Conservation (phyloP, 441 rosid genomes). For the Syzygium syzygioides region DNA sequence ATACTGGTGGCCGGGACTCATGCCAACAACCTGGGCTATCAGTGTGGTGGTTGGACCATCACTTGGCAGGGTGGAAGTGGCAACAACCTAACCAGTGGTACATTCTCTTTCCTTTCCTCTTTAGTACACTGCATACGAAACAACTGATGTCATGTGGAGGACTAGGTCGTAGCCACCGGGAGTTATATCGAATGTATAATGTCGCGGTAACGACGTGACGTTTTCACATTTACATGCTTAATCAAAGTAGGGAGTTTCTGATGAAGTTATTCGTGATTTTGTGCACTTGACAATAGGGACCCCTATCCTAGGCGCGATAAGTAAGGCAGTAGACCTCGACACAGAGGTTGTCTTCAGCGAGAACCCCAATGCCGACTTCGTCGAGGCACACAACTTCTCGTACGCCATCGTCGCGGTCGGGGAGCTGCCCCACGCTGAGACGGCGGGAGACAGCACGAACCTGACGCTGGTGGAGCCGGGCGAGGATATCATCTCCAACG, state of each 20-base stretch:
- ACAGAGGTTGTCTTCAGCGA: neutral
- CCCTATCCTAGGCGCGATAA: neutral
- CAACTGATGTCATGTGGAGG: neutral
- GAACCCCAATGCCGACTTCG: neutral
- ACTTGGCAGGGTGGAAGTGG: conserved; percentile 7
- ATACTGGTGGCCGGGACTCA: conserved; percentile 8
- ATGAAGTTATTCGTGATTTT: neutral
- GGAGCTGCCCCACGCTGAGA: neutral
- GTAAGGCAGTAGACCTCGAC: neutral
- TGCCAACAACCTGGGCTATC: conserved; percentile 4
- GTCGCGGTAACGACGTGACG: neutral
- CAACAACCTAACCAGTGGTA: conserved; percentile 1
- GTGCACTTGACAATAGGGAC: neutral
- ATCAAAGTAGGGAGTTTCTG: neutral
- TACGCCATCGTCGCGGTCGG: conserved; percentile 1
- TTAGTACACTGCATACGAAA: neutral
- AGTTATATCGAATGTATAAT: too few relatives aligned
- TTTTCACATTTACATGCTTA: neutral
- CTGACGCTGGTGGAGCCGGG: conserved; percentile 1
- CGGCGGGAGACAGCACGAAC: conserved; percentile 4
- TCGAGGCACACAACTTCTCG: conserved; percentile 2
- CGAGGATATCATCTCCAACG: neutral
- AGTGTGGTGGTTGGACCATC: conserved; percentile 9
- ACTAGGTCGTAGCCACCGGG: too few relatives aligned
- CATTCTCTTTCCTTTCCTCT: neutral